Conservation (phyloP, 768 basidiomycete species). For the Suillus fuscotomentosus region DNA sequence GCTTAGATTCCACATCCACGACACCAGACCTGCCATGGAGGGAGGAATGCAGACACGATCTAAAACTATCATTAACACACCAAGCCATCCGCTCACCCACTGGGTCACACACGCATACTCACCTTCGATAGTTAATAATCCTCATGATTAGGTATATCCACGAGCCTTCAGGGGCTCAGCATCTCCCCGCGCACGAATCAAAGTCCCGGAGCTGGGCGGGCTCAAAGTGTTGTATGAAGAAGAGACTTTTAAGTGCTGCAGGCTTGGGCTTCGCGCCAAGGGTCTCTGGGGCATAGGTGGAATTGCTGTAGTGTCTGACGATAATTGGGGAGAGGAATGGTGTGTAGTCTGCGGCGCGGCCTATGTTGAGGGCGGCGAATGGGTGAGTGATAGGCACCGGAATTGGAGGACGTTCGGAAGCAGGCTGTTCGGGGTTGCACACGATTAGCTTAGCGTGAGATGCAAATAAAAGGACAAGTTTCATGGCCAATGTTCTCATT, state of each 20-base stretch:
- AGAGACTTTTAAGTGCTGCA: conserved; percentile 76
- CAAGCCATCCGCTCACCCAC: background rate
- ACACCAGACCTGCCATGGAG: conserved; percentile 31
- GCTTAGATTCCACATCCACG: conserved; percentile 63
- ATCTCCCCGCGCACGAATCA: conserved; percentile 74
- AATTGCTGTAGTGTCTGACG: conserved; percentile 75
- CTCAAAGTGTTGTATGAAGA: conserved; percentile 94
- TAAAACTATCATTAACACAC: conserved; percentile 27
- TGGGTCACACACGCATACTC: background rate
- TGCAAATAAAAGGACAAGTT: conserved; percentile 38
- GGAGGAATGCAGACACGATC: conserved; percentile 67
- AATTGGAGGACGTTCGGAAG: conserved; percentile 92
- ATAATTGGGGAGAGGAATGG: conserved; percentile 80
- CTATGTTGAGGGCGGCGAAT: conserved; percentile 79
- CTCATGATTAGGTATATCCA: conserved; percentile 85
- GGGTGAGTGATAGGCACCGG: conserved; percentile 68
- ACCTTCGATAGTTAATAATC: conserved; percentile 62
- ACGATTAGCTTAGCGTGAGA: conserved; percentile 1
- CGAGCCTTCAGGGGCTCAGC: conserved; percentile 77
- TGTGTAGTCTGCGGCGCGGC: conserved; percentile 87
- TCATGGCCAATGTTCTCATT: conserved; percentile 51
- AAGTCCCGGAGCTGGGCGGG: conserved; percentile 76
- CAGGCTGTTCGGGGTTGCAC: conserved; percentile 62
- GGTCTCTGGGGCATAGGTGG: conserved; percentile 46
- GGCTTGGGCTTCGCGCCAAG: conserved; percentile 63